phyloP scores from a whole-genome alignment of 208 protist genomes.

The Trypanosoma boissoni region DNA sequence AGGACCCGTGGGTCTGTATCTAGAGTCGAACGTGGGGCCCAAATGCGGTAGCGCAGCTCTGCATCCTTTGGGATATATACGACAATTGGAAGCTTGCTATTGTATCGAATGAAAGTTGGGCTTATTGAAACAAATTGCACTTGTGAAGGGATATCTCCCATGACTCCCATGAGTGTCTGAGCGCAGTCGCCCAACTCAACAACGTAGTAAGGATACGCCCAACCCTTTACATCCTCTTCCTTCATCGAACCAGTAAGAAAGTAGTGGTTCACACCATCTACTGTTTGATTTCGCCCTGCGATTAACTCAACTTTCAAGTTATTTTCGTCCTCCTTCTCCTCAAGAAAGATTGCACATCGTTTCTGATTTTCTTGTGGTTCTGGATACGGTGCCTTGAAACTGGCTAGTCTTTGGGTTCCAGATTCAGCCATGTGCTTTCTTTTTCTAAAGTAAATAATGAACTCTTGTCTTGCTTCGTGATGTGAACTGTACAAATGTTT shows the following conservation, averaged over 20 bases:
- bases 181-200: slow-evolving; percentile 32
- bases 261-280: slow-evolving; percentile 49
- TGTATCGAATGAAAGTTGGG: slow-evolving; percentile 33
- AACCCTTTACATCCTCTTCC: slow-evolving; percentile 51
- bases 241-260: slow-evolving; percentile 41
- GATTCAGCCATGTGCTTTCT: slow-evolving; percentile 1
- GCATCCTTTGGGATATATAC: slow-evolving; percentile 46
- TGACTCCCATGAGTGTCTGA: no score
- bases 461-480: background rate
- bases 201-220: slow-evolving; percentile 57
- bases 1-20: background rate
- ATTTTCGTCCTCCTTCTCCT: slow-evolving; percentile 42
- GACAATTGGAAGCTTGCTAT: slow-evolving; percentile 49
- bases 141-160: no score
- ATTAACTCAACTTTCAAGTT: slow-evolving; percentile 68
- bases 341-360: slow-evolving; percentile 70
- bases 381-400: slow-evolving; percentile 68
- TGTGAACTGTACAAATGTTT: no score
- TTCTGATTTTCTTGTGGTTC: slow-evolving; percentile 47
- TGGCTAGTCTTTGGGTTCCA: slow-evolving; percentile 33
- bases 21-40: slow-evolving; percentile 4
- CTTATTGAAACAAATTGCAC: no score
- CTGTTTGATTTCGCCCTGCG: slow-evolving; percentile 40
- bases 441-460: slow-evolving; percentile 5
- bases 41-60: slow-evolving; percentile 56